phyloP scores from a whole-genome alignment of 2,329 filamentous ascomycete species.

The Trematosphaeria pertusa region DNA sequence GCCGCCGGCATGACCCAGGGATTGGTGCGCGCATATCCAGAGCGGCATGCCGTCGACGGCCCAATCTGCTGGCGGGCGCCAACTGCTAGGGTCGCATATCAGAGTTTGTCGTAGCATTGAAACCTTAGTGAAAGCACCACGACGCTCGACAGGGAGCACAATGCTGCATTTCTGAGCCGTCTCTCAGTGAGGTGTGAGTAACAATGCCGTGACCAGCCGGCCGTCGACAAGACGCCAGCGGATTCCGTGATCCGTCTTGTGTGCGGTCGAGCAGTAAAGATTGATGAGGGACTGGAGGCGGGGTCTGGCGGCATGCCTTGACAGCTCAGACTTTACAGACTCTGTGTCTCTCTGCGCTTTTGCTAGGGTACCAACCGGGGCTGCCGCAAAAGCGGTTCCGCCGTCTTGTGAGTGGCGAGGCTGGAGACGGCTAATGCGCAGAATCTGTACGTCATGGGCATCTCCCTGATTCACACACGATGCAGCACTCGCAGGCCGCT shows the following conservation, averaged over 20 bases:
- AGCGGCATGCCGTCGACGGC: background rate
- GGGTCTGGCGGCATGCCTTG: conserved; percentile 7
- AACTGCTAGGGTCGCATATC: conserved; percentile 5
- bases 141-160: too few relatives aligned
- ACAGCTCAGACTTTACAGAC: conserved; percentile 23
- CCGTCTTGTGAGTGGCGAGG: conserved; percentile 24
- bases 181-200: conserved; percentile 1
- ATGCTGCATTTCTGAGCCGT: conserved; percentile 5
- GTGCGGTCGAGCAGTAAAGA: background rate
- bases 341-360: conserved; percentile 19
- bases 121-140: conserved; percentile 16
- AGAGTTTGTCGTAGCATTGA: conserved; percentile 10
- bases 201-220: conserved; percentile 4
- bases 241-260: conserved; percentile 7
- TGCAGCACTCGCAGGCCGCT: background rate
- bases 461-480: conserved; percentile 6
- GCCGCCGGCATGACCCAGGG: conserved; percentile 16
- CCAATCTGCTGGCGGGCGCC: conserved; percentile 11
- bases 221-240: conserved; percentile 7
- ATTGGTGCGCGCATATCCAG: conserved; percentile 11
- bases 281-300: background rate
- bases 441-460: conserved; percentile 29
- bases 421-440: conserved; percentile 14
- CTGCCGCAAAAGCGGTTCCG: conserved; percentile 18
- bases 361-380: conserved; percentile 19